A percentile compares a stretch with the other conserved stretches of the same genome.
phyloP scores from a whole-genome alignment of 148 eudicot genomes.

The Fallopia convolvulus region DNA sequence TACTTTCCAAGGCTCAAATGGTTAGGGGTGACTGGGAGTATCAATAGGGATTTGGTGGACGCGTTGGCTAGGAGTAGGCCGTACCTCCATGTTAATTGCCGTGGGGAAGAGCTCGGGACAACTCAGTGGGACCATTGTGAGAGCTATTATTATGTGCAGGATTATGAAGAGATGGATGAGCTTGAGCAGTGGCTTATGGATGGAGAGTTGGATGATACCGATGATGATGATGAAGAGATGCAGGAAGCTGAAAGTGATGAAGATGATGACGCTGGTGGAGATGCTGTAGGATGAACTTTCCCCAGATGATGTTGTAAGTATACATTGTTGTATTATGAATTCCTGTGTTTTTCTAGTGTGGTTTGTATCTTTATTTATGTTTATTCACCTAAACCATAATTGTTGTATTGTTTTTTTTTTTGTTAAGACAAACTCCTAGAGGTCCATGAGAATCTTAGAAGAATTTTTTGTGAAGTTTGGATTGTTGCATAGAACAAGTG shows the following conservation, averaged over 20 bases:
- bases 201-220: slow-evolving; percentile 35
- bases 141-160: slow-evolving; percentile 51
- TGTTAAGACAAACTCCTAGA: too few relatives aligned
- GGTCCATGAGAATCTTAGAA: too few relatives aligned
- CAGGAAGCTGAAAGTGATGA: slow-evolving; percentile 39
- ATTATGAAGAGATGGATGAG: slow-evolving; percentile 81
- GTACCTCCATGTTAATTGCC: slow-evolving; percentile 52
- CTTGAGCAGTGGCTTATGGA: slow-evolving; percentile 78
- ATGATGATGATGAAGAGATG: slow-evolving; percentile 72
- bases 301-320: not conserved
- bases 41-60: slow-evolving; percentile 72
- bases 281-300: not conserved
- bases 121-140: slow-evolving; percentile 81
- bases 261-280: not conserved
- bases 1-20: slow-evolving; percentile 85
- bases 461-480: too few relatives aligned
- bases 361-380: not conserved
- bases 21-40: slow-evolving; percentile 74
- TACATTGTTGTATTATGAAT: not conserved
- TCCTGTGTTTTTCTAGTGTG: not conserved
- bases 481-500: too few relatives aligned
- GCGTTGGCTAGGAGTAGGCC: slow-evolving; percentile 74
- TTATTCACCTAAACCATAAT: not conserved
- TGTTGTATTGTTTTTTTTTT: not conserved
- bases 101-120: slow-evolving; percentile 80